phyloP scores from a whole-genome alignment of 257 asterid genomes.

The Cordia subcordata region DNA sequence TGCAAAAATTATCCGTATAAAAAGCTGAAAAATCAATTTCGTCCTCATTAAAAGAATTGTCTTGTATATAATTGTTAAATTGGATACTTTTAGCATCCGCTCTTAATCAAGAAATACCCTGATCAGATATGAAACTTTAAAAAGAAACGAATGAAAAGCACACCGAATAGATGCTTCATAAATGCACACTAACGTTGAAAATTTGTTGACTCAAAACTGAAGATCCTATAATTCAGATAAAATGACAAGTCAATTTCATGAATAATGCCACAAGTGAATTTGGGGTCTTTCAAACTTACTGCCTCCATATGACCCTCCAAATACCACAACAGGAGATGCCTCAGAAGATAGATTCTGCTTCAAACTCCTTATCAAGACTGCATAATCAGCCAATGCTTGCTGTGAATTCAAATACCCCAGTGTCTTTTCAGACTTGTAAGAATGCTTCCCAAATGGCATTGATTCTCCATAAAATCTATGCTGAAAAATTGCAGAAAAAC shows the following conservation, averaged over 20 bases:
- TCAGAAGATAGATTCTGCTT: conserved; percentile 67
- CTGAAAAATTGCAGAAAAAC: conserved; percentile 25
- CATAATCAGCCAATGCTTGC: conserved; percentile 82
- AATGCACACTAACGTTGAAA: too few relatives aligned
- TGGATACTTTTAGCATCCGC: too few relatives aligned
- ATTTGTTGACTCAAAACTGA: too few relatives aligned
- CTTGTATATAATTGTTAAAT: too few relatives aligned
- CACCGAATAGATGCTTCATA: too few relatives aligned
- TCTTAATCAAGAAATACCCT: too few relatives aligned
- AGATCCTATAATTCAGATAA: too few relatives aligned
- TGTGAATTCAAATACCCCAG: conserved; percentile 69
- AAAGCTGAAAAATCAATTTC: too few relatives aligned
- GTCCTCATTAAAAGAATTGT: too few relatives aligned
- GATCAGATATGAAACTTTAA: too few relatives aligned
- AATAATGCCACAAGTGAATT: conserved; percentile 1
- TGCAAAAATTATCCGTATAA: too few relatives aligned
- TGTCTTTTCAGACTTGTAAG: conserved; percentile 51
- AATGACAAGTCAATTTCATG: conserved; percentile 5
- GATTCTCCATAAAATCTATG: conserved; percentile 83
- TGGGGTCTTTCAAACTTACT: conserved; percentile 35
- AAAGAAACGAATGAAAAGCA: too few relatives aligned
- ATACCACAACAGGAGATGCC: conserved; percentile 73
- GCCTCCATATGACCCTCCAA: conserved; percentile 94
- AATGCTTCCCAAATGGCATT: conserved; percentile 57
- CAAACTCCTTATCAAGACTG: conserved; percentile 51